These are phyloP conservation scores for Peniophora sp. DNA, from an alignment of 1,284 basidiomycete species.

Conservation along the genomic window DNA sequence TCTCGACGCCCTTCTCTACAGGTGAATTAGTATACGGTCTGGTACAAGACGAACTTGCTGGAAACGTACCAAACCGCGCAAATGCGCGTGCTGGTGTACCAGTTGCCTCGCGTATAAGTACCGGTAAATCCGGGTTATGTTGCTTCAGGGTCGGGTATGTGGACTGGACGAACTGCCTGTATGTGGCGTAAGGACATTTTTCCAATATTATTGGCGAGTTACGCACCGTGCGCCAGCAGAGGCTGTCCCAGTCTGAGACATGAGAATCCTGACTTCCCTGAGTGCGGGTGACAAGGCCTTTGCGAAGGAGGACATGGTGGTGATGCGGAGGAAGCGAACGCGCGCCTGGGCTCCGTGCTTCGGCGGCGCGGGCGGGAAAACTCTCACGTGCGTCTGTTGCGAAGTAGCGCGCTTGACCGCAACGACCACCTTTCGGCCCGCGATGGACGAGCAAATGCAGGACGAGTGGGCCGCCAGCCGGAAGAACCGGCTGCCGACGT, in stretches of 20 bases:
- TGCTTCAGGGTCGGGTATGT: slow-evolving; percentile 80
- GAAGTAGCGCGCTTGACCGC: not conserved
- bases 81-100: slow-evolving; percentile 85
- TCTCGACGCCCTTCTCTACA: slow-evolving; percentile 74
- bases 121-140: slow-evolving; percentile 84
- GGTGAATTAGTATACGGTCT: no score
- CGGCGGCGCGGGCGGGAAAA: not conserved
- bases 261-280: slow-evolving; percentile 80
- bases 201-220: slow-evolving; percentile 1
- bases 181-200: not conserved
- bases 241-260: slow-evolving; percentile 73
- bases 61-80: slow-evolving; percentile 82
- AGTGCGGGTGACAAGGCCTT: slow-evolving; percentile 78
- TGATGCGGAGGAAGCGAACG: not conserved
- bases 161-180: slow-evolving; percentile 77
- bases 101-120: slow-evolving; percentile 85
- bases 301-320: slow-evolving; percentile 54
- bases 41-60: slow-evolving; percentile 5
- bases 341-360: not conserved
- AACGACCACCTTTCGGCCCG: slow-evolving; percentile 7
- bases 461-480: slow-evolving; percentile 62
- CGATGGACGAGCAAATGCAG: slow-evolving; percentile 53
- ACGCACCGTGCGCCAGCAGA: slow-evolving; percentile 80
- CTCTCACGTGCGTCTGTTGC: not conserved
- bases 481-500: slow-evolving; percentile 67